Percentiles rank a stretch among this genome's conserved stretches.
phyloP scores from a whole-genome alignment of 352 stramenopile genomes.

The Phytophthora rubi region DNA sequence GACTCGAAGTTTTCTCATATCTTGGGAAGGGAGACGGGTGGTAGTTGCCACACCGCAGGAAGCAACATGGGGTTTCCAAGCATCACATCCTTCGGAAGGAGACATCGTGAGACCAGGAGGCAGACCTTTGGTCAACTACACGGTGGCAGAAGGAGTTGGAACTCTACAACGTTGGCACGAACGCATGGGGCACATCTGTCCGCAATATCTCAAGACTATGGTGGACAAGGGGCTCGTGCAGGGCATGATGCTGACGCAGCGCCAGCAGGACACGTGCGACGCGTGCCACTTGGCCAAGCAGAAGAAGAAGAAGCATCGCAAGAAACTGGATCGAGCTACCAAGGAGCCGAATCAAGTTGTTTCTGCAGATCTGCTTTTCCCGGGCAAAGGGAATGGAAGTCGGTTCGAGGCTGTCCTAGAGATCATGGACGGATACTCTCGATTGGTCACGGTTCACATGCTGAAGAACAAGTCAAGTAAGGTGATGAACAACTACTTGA shows the following conservation, averaged over 20 bases:
- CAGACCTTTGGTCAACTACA: not conserved
- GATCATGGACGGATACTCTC: too few species aligned
- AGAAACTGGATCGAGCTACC: not conserved
- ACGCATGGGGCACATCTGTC: not conserved
- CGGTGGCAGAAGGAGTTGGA: not conserved
- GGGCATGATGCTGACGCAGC: conserved; percentile 8
- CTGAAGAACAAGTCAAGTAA: too few species aligned
- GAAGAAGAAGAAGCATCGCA: not conserved
- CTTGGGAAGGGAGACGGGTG: not conserved
- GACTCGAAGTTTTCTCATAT: not conserved
- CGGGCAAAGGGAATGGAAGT: not conserved
- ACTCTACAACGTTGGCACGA: not conserved
- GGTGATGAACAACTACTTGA: too few species aligned
- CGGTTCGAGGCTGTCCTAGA: too few species aligned
- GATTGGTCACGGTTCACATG: too few species aligned
- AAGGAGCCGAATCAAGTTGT: not conserved
- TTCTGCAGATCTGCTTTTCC: conserved; percentile 5
- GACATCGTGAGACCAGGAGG: not conserved
- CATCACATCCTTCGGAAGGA: not conserved
- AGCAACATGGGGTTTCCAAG: not conserved
- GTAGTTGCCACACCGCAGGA: not conserved
- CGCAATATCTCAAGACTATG: conserved; percentile 1
- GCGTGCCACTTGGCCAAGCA: not conserved
- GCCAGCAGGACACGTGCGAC: conserved; percentile 1
- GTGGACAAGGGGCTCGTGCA: not conserved